phyloP scores from a whole-genome alignment of 441 rosid species.

The Populus hybrid region DNA sequence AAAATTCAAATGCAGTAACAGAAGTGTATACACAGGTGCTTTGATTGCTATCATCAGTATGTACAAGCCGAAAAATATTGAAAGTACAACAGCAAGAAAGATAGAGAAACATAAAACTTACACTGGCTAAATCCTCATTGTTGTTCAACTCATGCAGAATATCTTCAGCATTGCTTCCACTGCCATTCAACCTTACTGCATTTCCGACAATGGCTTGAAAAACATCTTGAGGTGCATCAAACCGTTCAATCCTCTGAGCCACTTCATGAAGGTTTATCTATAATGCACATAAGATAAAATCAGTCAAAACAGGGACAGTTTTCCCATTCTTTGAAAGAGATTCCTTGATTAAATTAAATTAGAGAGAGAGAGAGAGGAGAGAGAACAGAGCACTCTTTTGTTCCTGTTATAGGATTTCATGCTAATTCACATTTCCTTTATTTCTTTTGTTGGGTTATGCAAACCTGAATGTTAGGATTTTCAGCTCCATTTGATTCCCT shows the following conservation, averaged over 20 bases:
- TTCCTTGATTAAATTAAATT: not conserved
- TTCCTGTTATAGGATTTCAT: not conserved
- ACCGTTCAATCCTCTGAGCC: slow-evolving; percentile 53
- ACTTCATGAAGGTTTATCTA: slow-evolving; percentile 52
- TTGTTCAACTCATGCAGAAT: slow-evolving; percentile 47
- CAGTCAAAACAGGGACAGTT: slow-evolving; percentile 2
- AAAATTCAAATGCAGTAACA: not conserved
- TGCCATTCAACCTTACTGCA: slow-evolving; percentile 40
- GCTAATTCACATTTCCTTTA: not conserved
- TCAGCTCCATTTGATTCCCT: slow-evolving; percentile 21
- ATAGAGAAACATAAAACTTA: slow-evolving; percentile 33
- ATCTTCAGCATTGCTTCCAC: slow-evolving; percentile 34
- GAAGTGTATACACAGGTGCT: not conserved
- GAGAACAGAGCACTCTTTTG: not conserved
- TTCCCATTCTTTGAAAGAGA: not conserved
- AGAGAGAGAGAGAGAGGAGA: too few relatives aligned
- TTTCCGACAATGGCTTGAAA: slow-evolving; percentile 60
- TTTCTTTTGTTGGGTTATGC: not conserved
- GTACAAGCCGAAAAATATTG: not conserved
- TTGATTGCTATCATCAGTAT: not conserved
- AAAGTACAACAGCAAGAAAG: not conserved
- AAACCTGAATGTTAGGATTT: slow-evolving; percentile 47
- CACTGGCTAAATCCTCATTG: slow-evolving; percentile 55
- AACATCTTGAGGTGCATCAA: slow-evolving; percentile 50
- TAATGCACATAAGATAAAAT: not conserved